Evolutionary conservation across 805 yeast genomes (phyloP), one percentile per base, ranked within the genome.

Genomic region (Barnettozyma sp.): DNA sequence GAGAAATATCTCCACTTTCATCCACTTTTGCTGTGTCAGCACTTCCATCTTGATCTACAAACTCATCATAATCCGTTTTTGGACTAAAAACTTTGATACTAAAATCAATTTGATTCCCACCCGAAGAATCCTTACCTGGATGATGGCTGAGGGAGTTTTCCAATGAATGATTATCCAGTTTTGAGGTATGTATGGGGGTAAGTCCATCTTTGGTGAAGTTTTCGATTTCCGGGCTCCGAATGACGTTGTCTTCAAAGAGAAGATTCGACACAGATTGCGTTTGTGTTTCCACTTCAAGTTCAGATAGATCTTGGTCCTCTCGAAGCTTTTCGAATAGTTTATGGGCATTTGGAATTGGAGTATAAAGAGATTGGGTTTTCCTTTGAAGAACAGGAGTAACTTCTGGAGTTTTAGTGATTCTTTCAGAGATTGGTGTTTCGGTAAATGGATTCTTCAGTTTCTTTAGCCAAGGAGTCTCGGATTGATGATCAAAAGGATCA

Each of bases 401-500:
- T 4, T 39, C 39, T 8, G 58, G 55, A 4, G 54, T 53, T 10
- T 32, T 37, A 14, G 40, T 32, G 12, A 35, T 24, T 22, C 26
- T 37, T 43, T 23, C 33, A 25, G 21, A 10, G 7, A 29, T 19
- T 5, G 55, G 54, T 1, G 57, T 51, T 10, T 49, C 54, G 22
- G 55, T 60, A 41, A 66, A 66, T 6, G 71, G 71, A 39, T 66
- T 55, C 19, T 43, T 49, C 14, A 63, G 46, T 22, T 54, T 55
- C 16, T 46, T 51, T 13, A 62, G 35, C 48, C 54, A 50, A 4
- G 58, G 52, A n/a, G 47, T 46, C 13, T 42, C 42, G 3, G 44
- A 21, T n/a, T n/a, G n/a, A 13, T 45, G 39, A 21, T 28, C 17
- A 15, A 63, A 62, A 14, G 68, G 66, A 39, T 63, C 52, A 18